Evolutionary conservation across 2,329 filamentous ascomycete species (phyloP).

Genomic region (Verticillium alfalfae): DNA sequence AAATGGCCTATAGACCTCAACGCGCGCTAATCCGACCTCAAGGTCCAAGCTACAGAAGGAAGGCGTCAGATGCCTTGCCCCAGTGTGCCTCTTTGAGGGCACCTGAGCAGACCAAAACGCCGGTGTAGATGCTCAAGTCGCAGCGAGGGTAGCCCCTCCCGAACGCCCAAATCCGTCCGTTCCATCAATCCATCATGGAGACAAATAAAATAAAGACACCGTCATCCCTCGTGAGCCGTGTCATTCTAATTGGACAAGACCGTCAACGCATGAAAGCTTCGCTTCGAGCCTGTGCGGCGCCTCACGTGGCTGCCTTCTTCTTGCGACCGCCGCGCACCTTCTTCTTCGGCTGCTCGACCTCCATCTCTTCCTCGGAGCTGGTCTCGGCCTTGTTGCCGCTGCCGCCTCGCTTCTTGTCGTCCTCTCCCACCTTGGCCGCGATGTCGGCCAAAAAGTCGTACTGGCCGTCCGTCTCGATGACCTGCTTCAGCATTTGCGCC

Average conservation of each 20-base stretch:
- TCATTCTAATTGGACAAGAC: not conserved
- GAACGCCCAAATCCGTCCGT: not conserved
- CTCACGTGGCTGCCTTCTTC: conserved; percentile 35
- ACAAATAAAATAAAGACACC: not conserved
- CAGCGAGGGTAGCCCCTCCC: not conserved
- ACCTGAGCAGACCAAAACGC: conserved; percentile 12
- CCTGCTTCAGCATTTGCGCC: conserved; percentile 85
- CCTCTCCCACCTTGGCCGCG: conserved; percentile 69
- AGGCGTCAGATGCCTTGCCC: not conserved
- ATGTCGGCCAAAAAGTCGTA: conserved; percentile 94
- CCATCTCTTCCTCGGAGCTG: conserved; percentile 43
- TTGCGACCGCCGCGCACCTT: conserved; percentile 39
- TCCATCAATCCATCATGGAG: not conserved
- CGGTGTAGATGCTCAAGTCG: conserved; percentile 16
- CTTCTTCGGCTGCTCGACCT: conserved; percentile 40
- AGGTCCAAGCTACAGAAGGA: not conserved
- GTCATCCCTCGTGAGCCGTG: not conserved
- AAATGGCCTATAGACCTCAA: not conserved
- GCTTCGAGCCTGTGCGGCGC: not conserved
- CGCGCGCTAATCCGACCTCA: not conserved
- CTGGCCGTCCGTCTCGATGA: conserved; percentile 81
- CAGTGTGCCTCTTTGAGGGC: not conserved
- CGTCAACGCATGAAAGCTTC: not conserved
- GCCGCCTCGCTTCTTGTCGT: conserved; percentile 43
- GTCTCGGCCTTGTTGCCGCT: conserved; percentile 40